Evolutionary conservation across 169 alveolate species (phyloP), one percentile per base, ranked within the genome.

Genomic region (Plasmodium gonderi): DNA sequence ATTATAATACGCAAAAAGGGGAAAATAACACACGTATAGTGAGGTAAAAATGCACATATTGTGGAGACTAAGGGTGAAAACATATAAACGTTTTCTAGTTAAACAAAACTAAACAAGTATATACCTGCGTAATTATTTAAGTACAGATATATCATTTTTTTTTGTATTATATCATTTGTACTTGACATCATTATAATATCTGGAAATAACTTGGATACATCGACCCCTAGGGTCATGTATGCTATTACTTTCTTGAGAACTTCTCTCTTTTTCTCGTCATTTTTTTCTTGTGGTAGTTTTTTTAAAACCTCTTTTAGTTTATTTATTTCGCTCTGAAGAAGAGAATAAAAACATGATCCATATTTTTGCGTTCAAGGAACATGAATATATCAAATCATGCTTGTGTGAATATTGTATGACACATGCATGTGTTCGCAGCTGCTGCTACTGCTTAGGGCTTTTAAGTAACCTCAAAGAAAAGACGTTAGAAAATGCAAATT

Each of bases 61-160:
- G n/a, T n/a, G n/a, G n/a, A n/a, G 26, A 0, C 72, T 60, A 17
- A 60, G 36, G 23, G 26, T n/a, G 17, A 11, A 12, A 36, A n/a
- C 40, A 6, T 11, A 60, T 60, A 60, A 17, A 60, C 38, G 8
- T 60, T 5, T 5, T 20, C 72, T 20, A n/a, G 40, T n/a, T n/a
- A 23, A 38, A 17, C 12, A 49, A n/a, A 44, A 64, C 42, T 17
- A 75, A 26, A 36, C 12, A 31, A 60, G 47, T 31, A n/a, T n/a
- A n/a, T 31, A 95, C 96, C 97, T 75, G 97, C 97, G 94, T 99
- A 99, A 79, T 98, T 98, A 60, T 98, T 98, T 8, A 99, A 95
- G 92, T 98, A 99, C 77, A 98, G 97, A 92, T 98, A 99, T 20
- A 98, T 98, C 99, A 99, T 99, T 96, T 99, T 99, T 97, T 99